Percentiles rank a stretch among this genome's conserved stretches.
Evolutionary conservation across 2,329 filamentous ascomycete genomes (phyloP).

Genomic region (Dryadomyces quercus-mongolicae): DNA sequence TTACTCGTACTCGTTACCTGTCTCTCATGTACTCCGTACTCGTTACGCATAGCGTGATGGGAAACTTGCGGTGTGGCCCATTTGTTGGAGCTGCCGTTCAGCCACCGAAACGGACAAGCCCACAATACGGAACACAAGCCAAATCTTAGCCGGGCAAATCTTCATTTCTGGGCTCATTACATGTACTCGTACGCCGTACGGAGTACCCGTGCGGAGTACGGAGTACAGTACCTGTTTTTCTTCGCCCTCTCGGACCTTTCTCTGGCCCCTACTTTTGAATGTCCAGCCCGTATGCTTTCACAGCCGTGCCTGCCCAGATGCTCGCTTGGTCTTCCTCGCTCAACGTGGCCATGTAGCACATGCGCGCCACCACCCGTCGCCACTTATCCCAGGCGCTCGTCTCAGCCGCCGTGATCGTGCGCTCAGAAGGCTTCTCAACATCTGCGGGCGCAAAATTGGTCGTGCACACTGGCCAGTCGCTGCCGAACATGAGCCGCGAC

Average conservation of each 20-base stretch:
- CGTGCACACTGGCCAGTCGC: slow-evolving; percentile 89
- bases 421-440: slow-evolving; percentile 23
- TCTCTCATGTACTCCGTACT: not conserved
- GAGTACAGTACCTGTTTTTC: not conserved
- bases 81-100: not conserved
- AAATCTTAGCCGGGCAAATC: no score
- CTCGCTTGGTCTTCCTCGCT: slow-evolving; percentile 47
- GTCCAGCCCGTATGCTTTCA: slow-evolving; percentile 52
- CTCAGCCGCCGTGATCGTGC: slow-evolving; percentile 16
- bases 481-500: slow-evolving; percentile 72
- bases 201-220: no score
- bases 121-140: no score
- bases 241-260: not conserved
- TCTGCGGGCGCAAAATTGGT: slow-evolving; percentile 31
- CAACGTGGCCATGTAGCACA: slow-evolving; percentile 52
- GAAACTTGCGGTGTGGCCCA: not conserved
- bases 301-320: slow-evolving; percentile 63
- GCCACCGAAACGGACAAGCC: no score
- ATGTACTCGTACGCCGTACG: not conserved
- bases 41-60: not conserved
- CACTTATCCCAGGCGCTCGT: slow-evolving; percentile 59
- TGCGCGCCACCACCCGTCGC: slow-evolving; percentile 55
- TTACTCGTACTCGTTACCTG: no score
- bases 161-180: not conserved
- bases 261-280: not conserved